Base-by-base conservation (phyloP, 257 asterid genomes). In the Henckelia pumila region DNA sequence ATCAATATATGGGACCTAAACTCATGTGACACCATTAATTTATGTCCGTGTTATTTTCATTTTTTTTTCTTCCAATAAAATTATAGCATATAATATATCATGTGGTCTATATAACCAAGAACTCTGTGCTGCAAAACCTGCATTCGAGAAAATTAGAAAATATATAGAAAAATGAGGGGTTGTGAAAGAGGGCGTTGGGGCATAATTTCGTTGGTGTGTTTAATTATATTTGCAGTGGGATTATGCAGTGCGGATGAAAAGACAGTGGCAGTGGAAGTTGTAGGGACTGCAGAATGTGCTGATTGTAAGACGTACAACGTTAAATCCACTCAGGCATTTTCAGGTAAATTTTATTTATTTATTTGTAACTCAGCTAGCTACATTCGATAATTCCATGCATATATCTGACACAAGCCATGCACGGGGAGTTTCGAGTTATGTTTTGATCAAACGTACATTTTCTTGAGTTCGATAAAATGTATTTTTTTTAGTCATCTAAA, bases 261-360 rank as follows among this genome's bases (percentile, higher is more conserved):
- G 28, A 69, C 73, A 3, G 64, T 80, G 14, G 64, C 52, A 44
- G 19, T 14, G 7, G 52, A 71, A 67, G 84, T 83, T 2, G 79
- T 83, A 61, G 88, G 84, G 3, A 10, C 66, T 9, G 83, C 80
- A 66, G 86, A 83, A 81, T 83, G 88, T 35, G 82, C 81, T 19
- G 88, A 83, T 59, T 83, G 88, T 71, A 80, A 76, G 40, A 79
- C 78, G 74, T 55, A 55, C 17, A 76, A 76, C 70, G 66, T 80
- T 37, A 70, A 80, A 62, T 63, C 71, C 8, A 63, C 58, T 58
- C 81, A 76, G 64, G 86, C 86, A n/a, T 63, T 78, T 71, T 59
- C 86, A 66, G 88, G 88, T 83, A 40, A n/a, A n/a, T n/a, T n/a
- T n/a, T n/a, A n/a, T n/a, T n/a, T n/a, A 53, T 25, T 30, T 30